These are phyloP conservation scores for Colletotrichum sp. DNA, from an alignment of 2,329 filamentous ascomycete species.

Conservation along the genomic window DNA sequence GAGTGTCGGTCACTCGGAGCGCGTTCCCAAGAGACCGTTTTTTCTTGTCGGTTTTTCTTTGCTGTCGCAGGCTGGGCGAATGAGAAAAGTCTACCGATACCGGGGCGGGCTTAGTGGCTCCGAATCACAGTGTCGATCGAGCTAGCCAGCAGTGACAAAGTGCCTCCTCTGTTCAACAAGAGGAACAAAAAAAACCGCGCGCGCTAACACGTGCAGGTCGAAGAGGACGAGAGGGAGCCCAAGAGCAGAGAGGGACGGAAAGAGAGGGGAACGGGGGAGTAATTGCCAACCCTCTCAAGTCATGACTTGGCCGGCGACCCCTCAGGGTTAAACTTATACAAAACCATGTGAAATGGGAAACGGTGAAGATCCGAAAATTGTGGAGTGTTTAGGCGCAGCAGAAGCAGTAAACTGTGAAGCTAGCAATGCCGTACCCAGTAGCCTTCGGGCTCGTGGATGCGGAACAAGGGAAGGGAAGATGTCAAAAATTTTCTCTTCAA, in stretches of 20 bases:
- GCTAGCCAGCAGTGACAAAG: not conserved
- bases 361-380: not conserved
- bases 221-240: not conserved
- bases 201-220: not conserved
- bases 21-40: not conserved
- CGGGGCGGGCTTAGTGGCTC: constrained; percentile 1
- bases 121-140: not conserved
- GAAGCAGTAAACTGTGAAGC: not conserved
- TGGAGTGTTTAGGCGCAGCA: constrained; percentile 16
- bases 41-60: not conserved
- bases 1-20: not conserved
- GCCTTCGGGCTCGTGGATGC: not conserved
- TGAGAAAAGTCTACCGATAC: constrained; percentile 14
- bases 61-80: not conserved
- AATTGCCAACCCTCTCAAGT: not conserved
- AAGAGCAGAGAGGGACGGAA: not conserved
- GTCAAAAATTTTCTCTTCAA: not conserved
- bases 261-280: not conserved
- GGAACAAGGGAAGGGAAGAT: not conserved
- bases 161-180: not conserved
- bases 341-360: constrained; percentile 7
- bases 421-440: not conserved
- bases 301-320: not conserved
- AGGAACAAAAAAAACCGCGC: not conserved
- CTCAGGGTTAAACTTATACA: not conserved